phyloP scores from a whole-genome alignment of 768 basidiomycete genomes.

The Naganishia randhawae region DNA sequence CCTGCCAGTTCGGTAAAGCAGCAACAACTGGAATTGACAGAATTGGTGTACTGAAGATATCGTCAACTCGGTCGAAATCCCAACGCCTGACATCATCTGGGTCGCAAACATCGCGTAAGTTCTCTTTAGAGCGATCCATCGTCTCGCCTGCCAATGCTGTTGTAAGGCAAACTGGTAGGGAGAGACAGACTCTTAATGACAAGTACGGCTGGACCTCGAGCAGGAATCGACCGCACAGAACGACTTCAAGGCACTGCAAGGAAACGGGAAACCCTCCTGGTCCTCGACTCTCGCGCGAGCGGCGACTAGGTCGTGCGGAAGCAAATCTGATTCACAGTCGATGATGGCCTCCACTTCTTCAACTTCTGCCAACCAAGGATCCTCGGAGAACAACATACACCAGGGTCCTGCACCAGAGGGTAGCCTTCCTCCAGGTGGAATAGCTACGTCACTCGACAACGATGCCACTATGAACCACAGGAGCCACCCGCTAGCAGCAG shows the following conservation, averaged over 20 bases:
- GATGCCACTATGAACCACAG: not conserved
- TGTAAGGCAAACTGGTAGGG: too few relatives aligned
- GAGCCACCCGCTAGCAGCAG: not conserved
- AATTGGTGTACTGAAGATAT: too few relatives aligned
- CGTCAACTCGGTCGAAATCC: too few relatives aligned
- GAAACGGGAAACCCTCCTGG: slow-evolving; percentile 9
- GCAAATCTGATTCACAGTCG: not conserved
- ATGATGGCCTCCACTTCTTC: slow-evolving; percentile 14
- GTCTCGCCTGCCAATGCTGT: too few relatives aligned
- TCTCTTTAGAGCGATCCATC: too few relatives aligned
- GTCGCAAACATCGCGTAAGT: too few relatives aligned
- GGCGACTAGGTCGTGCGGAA: too few relatives aligned
- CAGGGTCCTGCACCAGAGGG: not conserved
- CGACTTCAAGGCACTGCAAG: not conserved
- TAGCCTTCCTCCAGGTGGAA: too few relatives aligned
- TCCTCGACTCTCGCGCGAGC: not conserved
- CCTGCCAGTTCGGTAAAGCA: too few relatives aligned
- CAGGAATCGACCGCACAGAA: not conserved
- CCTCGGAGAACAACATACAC: not conserved
- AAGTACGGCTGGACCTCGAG: not conserved
- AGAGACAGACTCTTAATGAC: not conserved
- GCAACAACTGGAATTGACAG: too few relatives aligned
- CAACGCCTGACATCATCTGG: too few relatives aligned
- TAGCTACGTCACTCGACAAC: not conserved
- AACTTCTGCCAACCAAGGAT: slow-evolving; percentile 8